Conservation (phyloP, 208 protist genomes). For the Leishmania braziliensis region DNA sequence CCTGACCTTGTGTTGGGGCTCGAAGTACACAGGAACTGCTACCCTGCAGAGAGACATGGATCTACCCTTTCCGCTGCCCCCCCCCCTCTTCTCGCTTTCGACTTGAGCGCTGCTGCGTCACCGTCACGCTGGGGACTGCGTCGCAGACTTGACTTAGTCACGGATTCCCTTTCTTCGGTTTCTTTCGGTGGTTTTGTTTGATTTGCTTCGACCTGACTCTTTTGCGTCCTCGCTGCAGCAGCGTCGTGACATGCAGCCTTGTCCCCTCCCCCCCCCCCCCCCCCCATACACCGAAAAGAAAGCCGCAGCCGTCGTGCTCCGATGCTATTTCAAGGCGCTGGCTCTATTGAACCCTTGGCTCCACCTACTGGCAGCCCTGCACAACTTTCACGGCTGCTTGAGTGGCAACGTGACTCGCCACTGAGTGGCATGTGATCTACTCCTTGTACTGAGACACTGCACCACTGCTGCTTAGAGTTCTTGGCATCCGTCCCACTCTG, state of each 20-base stretch:
- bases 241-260: background rate
- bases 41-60: background rate
- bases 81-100: background rate
- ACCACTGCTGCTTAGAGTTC: background rate
- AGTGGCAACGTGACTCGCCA: background rate
- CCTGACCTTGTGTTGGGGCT: background rate
- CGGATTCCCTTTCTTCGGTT: background rate
- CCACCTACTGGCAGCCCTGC: background rate
- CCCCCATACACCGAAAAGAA: background rate
- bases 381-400: background rate
- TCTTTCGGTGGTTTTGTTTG: background rate
- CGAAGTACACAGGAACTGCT: background rate
- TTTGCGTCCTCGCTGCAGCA: background rate
- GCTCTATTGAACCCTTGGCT: background rate
- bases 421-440: background rate
- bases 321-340: background rate
- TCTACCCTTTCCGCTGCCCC: background rate
- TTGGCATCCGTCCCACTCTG: background rate
- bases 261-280: background rate
- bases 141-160: background rate
- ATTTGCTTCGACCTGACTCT: background rate
- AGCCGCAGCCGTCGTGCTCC: background rate
- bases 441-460: background rate
- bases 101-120: background rate
- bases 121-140: background rate